A percentile compares a stretch with the other conserved stretches of the same genome.
phyloP scores from a whole-genome alignment of 148 eudicot genomes.

The Salicornia ramosissima region DNA sequence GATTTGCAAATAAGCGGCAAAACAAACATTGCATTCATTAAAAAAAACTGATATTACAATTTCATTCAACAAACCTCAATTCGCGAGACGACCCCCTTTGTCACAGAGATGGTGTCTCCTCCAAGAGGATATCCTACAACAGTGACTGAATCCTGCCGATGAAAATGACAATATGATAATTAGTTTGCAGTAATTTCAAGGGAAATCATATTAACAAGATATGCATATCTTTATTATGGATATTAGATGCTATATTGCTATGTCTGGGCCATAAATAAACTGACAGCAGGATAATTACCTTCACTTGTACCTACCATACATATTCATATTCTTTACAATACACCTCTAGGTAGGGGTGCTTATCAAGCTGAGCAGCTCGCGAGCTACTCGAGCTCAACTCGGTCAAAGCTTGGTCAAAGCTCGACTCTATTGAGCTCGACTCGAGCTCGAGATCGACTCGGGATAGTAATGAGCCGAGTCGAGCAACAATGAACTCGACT shows the following conservation, averaged over 20 bases:
- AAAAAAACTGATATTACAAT: no score
- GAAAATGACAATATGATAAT: slow-evolving; percentile 13
- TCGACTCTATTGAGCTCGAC: no score
- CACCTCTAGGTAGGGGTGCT: not conserved
- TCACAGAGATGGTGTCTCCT: slow-evolving; percentile 98
- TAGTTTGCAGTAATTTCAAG: not conserved
- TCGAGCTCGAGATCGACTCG: no score
- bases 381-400: no score
- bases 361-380: no score
- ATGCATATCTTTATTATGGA: not conserved
- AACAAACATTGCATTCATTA: slow-evolving; percentile 6
- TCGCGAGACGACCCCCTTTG: slow-evolving; percentile 94
- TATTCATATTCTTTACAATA: not conserved
- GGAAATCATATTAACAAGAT: not conserved
- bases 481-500: no score
- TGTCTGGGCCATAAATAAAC: not conserved
- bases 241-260: not conserved
- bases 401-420: no score
- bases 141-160: slow-evolving; percentile 89
- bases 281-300: not conserved
- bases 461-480: no score
- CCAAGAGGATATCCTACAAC: slow-evolving; percentile 99
- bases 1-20: no score
- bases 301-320: not conserved
- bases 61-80: slow-evolving; percentile 75